A percentile compares a stretch with the other conserved stretches of the same genome.
Conservation (phyloP, 805 yeast genomes). For the Metschnikowia lunata region DNA sequence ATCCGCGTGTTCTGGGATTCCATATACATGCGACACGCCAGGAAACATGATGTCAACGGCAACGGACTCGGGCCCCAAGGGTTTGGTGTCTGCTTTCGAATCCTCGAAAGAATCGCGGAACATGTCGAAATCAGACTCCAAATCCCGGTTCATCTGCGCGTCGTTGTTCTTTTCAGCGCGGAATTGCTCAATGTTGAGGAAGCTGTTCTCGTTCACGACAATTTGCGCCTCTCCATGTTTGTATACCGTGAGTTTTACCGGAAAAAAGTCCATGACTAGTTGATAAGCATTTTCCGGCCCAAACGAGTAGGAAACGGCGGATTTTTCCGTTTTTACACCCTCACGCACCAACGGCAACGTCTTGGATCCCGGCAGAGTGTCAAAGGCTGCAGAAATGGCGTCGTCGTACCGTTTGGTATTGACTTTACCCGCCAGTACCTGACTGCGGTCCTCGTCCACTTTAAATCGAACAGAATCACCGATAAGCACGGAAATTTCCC, state of each 20-base stretch:
- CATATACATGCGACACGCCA: slow-evolving; percentile 65
- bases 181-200: slow-evolving; percentile 81
- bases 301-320: slow-evolving; percentile 23
- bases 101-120: slow-evolving; percentile 72
- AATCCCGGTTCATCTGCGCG: slow-evolving; percentile 32
- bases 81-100: slow-evolving; percentile 57
- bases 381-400: slow-evolving; percentile 25
- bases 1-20: slow-evolving; percentile 97
- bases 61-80: slow-evolving; percentile 86
- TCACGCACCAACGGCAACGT: neutral
- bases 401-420: slow-evolving; percentile 52
- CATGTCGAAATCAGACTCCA: slow-evolving; percentile 61
- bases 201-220: slow-evolving; percentile 60
- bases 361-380: slow-evolving; percentile 1
- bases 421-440: slow-evolving; percentile 15
- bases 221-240: slow-evolving; percentile 46
- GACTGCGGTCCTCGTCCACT: slow-evolving; percentile 57
- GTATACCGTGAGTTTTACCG: slow-evolving; percentile 48
- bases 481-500: slow-evolving; percentile 52
- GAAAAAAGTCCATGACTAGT: slow-evolving; percentile 41
- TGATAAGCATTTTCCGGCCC: slow-evolving; percentile 38
- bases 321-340: slow-evolving; percentile 9
- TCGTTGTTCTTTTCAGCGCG: slow-evolving; percentile 39
- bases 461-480: slow-evolving; percentile 58
- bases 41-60: slow-evolving; percentile 71